Percentiles rank a stretch among this genome's conserved stretches.
Evolutionary conservation across 2,329 filamentous ascomycete species (phyloP).

Genomic region (Alternaria triticimaculans): DNA sequence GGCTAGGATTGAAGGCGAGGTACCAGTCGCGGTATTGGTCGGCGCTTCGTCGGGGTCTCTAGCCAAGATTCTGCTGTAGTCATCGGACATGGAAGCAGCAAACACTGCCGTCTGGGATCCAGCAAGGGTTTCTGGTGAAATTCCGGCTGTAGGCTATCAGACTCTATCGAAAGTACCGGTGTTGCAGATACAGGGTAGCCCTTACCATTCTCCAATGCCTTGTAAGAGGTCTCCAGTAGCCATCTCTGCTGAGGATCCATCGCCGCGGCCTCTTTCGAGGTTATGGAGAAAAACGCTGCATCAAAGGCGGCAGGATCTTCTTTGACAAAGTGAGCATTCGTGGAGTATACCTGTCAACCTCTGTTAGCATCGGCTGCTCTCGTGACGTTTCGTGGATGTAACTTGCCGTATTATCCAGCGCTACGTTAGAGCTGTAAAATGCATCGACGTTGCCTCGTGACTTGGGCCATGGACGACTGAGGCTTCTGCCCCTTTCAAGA

Average conservation of each 20-base stretch:
- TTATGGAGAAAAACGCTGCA: background rate
- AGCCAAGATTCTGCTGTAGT: background rate
- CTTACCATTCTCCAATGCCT: constrained; percentile 1
- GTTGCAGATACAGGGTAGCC: background rate
- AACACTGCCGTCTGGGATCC: background rate
- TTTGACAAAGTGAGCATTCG: background rate
- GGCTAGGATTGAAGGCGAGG: background rate
- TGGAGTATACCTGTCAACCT: background rate
- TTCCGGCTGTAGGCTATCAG: background rate
- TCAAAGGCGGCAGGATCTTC: background rate
- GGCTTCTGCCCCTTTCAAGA: background rate
- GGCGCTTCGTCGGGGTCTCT: background rate
- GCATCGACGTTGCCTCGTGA: background rate
- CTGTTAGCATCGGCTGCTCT: background rate
- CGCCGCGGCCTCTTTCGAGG: background rate
- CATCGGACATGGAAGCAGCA: background rate
- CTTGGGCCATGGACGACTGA: background rate
- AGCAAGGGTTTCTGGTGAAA: background rate
- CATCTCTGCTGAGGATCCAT: background rate
- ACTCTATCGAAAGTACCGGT: background rate
- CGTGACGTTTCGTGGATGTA: background rate
- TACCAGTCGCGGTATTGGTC: background rate
- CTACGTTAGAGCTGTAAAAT: background rate
- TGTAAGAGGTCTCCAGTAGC: background rate
- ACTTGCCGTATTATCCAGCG: background rate